Evolutionary conservation across 2,329 filamentous ascomycete species (phyloP).

Genomic region (Venturia pyrina): DNA sequence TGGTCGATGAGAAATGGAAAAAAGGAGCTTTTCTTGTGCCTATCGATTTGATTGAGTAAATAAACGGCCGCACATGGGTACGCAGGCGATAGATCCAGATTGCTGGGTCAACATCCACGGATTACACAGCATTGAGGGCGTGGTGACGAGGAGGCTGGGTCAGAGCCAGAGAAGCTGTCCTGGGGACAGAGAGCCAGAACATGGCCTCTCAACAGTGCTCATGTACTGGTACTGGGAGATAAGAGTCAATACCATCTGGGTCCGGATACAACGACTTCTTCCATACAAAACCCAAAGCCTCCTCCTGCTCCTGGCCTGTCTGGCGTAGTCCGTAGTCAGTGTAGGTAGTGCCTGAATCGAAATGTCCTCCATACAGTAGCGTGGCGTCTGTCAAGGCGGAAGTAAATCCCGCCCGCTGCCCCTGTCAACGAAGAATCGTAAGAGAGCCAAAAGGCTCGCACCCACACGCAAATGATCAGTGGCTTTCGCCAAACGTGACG

Average conservation of each 20-base stretch:
- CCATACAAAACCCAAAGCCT: not conserved
- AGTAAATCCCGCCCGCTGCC: not conserved
- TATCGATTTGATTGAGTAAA: not conserved
- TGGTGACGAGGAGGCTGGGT: not conserved
- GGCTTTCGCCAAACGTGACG: not conserved
- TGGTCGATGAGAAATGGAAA: not conserved
- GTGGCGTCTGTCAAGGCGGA: not conserved
- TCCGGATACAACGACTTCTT: not conserved
- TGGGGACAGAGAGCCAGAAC: not conserved
- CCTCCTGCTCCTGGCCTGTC: not conserved
- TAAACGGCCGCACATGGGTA: not conserved
- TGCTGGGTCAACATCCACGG: not conserved
- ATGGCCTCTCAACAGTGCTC: not conserved
- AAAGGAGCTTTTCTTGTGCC: not conserved
- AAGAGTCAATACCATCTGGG: not conserved
- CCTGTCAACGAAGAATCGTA: not conserved
- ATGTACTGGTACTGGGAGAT: not conserved
- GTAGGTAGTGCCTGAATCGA: not conserved
- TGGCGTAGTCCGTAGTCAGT: not conserved
- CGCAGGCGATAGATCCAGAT: not conserved
- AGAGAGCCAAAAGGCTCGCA: not conserved
- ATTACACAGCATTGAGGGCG: not conserved
- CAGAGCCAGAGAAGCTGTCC: not conserved
- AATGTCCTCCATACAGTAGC: not conserved
- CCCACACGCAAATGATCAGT: not conserved